Conservation (phyloP, 306 rosid genomes). For the Alnus glutinosa region DNA sequence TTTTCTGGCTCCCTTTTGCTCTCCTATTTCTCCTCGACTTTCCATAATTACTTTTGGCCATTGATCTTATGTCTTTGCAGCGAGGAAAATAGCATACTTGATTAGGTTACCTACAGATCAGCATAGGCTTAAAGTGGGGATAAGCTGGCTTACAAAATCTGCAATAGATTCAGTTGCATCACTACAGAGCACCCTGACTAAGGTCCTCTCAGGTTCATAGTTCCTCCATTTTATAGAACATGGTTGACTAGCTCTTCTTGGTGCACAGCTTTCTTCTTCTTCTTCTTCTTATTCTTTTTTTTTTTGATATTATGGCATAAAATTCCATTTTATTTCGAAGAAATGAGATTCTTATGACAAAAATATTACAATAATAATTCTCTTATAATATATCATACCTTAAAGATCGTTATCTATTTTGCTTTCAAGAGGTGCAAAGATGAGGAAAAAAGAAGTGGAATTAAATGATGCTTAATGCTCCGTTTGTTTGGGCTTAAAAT, state of each 20-base stretch:
- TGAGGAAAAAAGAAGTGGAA: too few relatives aligned
- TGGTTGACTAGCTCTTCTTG: conserved; percentile 1
- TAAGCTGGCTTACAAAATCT: conserved; percentile 90
- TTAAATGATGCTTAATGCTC: too few relatives aligned
- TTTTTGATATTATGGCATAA: not conserved
- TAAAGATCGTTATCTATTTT: too few relatives aligned
- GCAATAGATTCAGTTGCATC: conserved; percentile 75
- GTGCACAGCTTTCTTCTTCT: not conserved
- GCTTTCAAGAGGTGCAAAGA: too few relatives aligned
- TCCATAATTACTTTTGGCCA: not conserved
- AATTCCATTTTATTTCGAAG: not conserved
- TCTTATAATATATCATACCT: too few relatives aligned
- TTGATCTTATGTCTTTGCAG: conserved; percentile 47
- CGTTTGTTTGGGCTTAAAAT: too few relatives aligned
- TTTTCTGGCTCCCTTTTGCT: not conserved
- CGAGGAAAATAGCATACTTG: conserved; percentile 93
- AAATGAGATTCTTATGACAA: not conserved
- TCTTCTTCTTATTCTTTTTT: too few relatives aligned
- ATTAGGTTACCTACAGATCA: conserved; percentile 89
- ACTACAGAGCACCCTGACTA: conserved; percentile 66
- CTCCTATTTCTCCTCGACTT: not conserved
- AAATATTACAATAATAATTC: too few relatives aligned
- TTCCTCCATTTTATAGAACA: conserved; percentile 9
- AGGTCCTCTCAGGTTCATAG: conserved; percentile 61
- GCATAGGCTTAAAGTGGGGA: conserved; percentile 88